A percentile compares a stretch with the other conserved stretches of the same genome.
Conservation (phyloP, 2,329 filamentous ascomycete genomes). For the Mariannaea elegans region DNA sequence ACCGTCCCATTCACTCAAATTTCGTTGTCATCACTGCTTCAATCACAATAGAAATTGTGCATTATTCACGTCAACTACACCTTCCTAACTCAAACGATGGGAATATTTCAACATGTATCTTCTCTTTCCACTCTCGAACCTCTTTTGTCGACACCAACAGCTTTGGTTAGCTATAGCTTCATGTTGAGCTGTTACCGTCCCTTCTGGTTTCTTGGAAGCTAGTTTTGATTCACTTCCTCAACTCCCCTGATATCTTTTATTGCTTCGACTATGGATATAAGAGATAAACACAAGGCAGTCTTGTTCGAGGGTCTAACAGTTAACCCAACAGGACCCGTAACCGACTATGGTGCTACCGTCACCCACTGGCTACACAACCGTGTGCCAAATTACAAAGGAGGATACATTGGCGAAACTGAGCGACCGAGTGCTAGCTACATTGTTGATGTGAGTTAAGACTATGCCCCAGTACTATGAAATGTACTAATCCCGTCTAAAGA, state of each 20-base stretch:
- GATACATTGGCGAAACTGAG: slow-evolving; percentile 78
- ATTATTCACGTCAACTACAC: neutral
- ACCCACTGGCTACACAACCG: slow-evolving; percentile 91
- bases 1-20: neutral
- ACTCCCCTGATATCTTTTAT: too few species aligned
- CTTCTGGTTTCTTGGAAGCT: neutral
- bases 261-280: slow-evolving; percentile 11
- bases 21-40: neutral
- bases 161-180: neutral
- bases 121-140: neutral
- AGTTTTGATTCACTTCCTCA: neutral
- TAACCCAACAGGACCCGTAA: slow-evolving; percentile 75
- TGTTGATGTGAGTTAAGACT: slow-evolving; percentile 72
- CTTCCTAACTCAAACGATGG: neutral
- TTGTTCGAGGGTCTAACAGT: slow-evolving; percentile 30
- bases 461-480: neutral
- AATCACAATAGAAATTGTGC: neutral
- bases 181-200: neutral
- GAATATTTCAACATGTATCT: neutral
- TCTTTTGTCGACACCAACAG: neutral
- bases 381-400: slow-evolving; percentile 72
- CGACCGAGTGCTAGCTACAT: slow-evolving; percentile 90
- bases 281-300: slow-evolving; percentile 12
- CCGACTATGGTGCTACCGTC: slow-evolving; percentile 90
- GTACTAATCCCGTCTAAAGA: slow-evolving; percentile 58